A percentile compares a stretch with the other conserved stretches of the same genome.
These are phyloP conservation scores for Aegilops sharonensis DNA, from an alignment of 176 grass and related monocot genomes.

Conservation along the genomic window DNA sequence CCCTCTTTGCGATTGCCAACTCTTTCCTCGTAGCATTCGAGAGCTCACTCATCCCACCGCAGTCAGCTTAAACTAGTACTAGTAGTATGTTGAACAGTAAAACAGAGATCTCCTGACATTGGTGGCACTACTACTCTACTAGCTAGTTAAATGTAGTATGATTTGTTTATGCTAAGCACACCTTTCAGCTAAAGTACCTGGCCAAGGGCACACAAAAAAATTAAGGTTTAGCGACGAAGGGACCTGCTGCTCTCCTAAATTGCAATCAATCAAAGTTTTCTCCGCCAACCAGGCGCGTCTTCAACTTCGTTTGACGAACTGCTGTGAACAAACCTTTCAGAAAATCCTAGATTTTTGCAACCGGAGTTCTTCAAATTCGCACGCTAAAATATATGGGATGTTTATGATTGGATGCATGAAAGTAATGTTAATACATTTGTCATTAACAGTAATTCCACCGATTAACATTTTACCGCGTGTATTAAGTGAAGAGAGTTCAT, in stretches of 20 bases:
- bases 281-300: constrained; percentile 57
- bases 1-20: background rate
- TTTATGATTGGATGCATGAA: background rate
- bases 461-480: too few relatives aligned
- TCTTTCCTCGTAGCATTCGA: background rate
- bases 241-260: constrained; percentile 82
- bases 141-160: too few relatives aligned
- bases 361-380: too few relatives aligned
- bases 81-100: background rate
- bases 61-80: background rate
- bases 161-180: background rate
- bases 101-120: background rate
- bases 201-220: background rate
- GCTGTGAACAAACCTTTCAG: constrained; percentile 37
- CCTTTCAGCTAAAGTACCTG: background rate
- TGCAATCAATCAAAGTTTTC: constrained; percentile 54
- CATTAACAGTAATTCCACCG: too few relatives aligned
- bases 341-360: constrained; percentile 10
- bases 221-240: constrained; percentile 26
- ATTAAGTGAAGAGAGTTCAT: too few relatives aligned
- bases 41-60: background rate
- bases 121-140: too few relatives aligned
- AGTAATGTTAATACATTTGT: too few relatives aligned
- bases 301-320: constrained; percentile 23
- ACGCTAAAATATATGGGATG: too few relatives aligned